Evolutionary conservation across 306 rosid genomes (phyloP).

Genomic region (Gastrolobium villosum): DNA sequence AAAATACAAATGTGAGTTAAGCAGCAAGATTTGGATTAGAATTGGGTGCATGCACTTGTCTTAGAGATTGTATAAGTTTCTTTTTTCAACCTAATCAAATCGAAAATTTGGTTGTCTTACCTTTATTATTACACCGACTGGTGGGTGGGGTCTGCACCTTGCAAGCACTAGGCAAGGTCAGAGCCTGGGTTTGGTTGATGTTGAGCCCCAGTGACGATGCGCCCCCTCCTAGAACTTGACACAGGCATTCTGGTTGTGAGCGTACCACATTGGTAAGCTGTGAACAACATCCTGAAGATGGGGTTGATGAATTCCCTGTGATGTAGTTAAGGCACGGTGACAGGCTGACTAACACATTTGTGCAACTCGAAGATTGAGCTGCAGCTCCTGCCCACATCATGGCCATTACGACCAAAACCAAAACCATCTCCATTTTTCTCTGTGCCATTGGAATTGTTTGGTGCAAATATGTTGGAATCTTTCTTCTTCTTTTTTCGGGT

Average conservation of each 20-base stretch:
- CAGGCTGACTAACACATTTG: constrained; percentile 73
- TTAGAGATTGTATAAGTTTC: not conserved
- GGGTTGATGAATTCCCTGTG: constrained; percentile 81
- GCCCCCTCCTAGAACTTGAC: constrained; percentile 80
- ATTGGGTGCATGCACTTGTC: not conserved
- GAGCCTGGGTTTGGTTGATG: constrained; percentile 84
- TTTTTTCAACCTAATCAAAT: not conserved
- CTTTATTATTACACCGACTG: constrained; percentile 67
- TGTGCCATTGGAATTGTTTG: constrained; percentile 61
- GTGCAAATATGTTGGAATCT: constrained; percentile 23
- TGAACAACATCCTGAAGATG: constrained; percentile 86
- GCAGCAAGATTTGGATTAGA: constrained; percentile 19
- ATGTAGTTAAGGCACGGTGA: constrained; percentile 90
- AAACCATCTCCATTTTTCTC: constrained; percentile 45
- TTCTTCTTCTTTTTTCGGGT: not conserved
- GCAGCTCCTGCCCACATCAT: constrained; percentile 63
- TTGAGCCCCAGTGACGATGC: constrained; percentile 76
- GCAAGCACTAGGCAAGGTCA: constrained; percentile 82
- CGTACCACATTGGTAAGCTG: constrained; percentile 72
- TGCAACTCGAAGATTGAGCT: constrained; percentile 77
- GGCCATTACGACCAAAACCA: constrained; percentile 55
- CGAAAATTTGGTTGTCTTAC: constrained; percentile 49
- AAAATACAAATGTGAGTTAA: constrained; percentile 41
- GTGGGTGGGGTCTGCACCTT: constrained; percentile 83
- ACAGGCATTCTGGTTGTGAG: constrained; percentile 79